Evolutionary conservation across 768 basidiomycete species (phyloP), one percentile per base, ranked within the genome.

Genomic region (Amanita rimosa): DNA sequence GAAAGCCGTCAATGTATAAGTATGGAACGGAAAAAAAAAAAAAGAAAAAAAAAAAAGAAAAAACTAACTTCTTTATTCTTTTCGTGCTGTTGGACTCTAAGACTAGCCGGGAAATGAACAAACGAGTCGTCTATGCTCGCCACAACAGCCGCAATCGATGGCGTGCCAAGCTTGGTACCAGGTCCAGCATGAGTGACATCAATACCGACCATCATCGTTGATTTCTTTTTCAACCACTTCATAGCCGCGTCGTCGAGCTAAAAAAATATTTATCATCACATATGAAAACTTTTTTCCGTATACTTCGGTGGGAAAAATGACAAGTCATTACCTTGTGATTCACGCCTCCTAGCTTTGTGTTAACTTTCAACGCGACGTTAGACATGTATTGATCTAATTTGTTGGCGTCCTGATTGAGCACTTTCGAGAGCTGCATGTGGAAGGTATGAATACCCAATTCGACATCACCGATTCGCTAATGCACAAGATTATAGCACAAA

Each of bases 171-270:
- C 45, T 68, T 60, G 53, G 83, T 84, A 5, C 65, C 72, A 1
- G 83, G 82, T 1, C 83, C 75, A 2, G 87, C 85, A 53, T 91
- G 88, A 0, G 85, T 90, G 0, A 88, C 85, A 57, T 91, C 87
- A 53, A 88, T 85, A 0, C 89, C 89, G 2, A 92, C 80, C 58
- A 92, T 66, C 83, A 92, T 91, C 9, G 89, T 90, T 46, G 72
- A 72, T 54, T 72, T 70, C 61, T 75, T 75, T 1, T 60, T 76
- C 41, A 91, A 64, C 86, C 86, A 90, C 34, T 52, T 56, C 72
- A 82, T 76, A 1, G 76, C 74, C 1, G 52, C 56, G 0, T 67
- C 59, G 29, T 82, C 81, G 8, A 89, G 64, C 76, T 76, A n/a
- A 39, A 21, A 31, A 24, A 1, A 26, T 17, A 27, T 26, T 6